Percentiles rank a stretch among this genome's conserved stretches.
These are phyloP conservation scores for Inga oerstediana DNA, from an alignment of 306 rosid genomes.

Conservation along the genomic window DNA sequence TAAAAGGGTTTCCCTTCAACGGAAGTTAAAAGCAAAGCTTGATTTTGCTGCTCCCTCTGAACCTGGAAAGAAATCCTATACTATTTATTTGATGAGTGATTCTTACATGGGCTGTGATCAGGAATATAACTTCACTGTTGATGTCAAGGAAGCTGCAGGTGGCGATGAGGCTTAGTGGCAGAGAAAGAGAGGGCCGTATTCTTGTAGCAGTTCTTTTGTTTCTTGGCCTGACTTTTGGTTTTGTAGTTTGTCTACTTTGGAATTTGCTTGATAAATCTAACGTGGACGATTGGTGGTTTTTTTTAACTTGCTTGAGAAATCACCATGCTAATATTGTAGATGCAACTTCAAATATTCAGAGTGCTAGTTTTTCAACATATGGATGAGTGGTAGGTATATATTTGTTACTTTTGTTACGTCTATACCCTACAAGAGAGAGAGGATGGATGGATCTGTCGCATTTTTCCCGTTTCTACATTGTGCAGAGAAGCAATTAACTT, in stretches of 20 bases:
- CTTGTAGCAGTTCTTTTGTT: neutral
- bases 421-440: too few relatives aligned
- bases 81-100: constrained; percentile 92
- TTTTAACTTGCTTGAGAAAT: neutral
- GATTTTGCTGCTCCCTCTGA: constrained; percentile 78
- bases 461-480: too few relatives aligned
- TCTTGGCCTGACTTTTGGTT: constrained; percentile 1
- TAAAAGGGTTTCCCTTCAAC: constrained; percentile 74
- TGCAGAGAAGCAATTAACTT: too few relatives aligned
- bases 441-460: too few relatives aligned
- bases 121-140: constrained; percentile 68
- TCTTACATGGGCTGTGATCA: constrained; percentile 96
- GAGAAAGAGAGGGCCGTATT: constrained; percentile 36
- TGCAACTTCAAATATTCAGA: neutral
- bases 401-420: neutral
- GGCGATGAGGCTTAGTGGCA: constrained; percentile 48
- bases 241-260: neutral
- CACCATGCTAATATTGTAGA: neutral
- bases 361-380: neutral
- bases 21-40: constrained; percentile 74
- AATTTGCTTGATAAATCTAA: neutral
- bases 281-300: neutral
- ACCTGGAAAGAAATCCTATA: constrained; percentile 67
- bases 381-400: neutral
- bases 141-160: constrained; percentile 60